Percentiles rank a stretch among this genome's conserved stretches.
Conservation (phyloP, 2,329 filamentous ascomycete species). For the Epichloe bromicola region DNA sequence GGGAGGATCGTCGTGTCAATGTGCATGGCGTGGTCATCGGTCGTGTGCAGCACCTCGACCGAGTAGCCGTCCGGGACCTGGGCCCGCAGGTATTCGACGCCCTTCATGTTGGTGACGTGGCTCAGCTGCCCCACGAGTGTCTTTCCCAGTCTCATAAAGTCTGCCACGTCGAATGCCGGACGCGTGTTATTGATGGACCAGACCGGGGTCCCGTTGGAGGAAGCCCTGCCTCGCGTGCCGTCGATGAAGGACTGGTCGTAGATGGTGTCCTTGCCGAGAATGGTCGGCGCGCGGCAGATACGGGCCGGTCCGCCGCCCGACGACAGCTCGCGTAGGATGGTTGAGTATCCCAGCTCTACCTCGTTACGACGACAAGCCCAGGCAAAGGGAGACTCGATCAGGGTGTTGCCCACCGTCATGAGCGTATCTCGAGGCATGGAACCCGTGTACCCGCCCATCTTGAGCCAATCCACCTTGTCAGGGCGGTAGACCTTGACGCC, state of each 20-base stretch:
- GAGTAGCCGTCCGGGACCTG: slow-evolving; percentile 15
- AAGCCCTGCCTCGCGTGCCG: neutral
- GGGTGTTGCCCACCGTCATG: slow-evolving; percentile 17
- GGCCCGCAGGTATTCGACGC: slow-evolving; percentile 17
- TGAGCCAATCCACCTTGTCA: slow-evolving; percentile 11
- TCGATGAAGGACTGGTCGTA: slow-evolving; percentile 7
- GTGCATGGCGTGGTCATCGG: slow-evolving; percentile 18
- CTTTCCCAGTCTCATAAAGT: slow-evolving; percentile 22
- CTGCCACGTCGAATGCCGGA: slow-evolving; percentile 21
- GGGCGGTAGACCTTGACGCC: slow-evolving; percentile 15
- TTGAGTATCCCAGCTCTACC: slow-evolving; percentile 10
- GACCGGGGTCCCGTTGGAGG: neutral
- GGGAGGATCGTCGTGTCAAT: slow-evolving; percentile 20
- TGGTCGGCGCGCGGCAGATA: slow-evolving; percentile 7
- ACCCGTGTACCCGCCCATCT: slow-evolving; percentile 18
- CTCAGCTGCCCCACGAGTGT: slow-evolving; percentile 18
- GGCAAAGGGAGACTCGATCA: slow-evolving; percentile 19
- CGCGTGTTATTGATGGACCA: slow-evolving; percentile 21
- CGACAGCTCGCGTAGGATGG: slow-evolving; percentile 4
- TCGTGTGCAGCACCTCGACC: slow-evolving; percentile 15
- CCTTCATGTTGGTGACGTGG: slow-evolving; percentile 19
- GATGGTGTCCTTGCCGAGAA: slow-evolving; percentile 10
- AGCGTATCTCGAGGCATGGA: slow-evolving; percentile 21
- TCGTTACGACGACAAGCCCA: slow-evolving; percentile 16
- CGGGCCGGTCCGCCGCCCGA: neutral